Evolutionary conservation across 2,329 filamentous ascomycete species (phyloP), one percentile per base, ranked within the genome.

Genomic region (Penicillium sp.): DNA sequence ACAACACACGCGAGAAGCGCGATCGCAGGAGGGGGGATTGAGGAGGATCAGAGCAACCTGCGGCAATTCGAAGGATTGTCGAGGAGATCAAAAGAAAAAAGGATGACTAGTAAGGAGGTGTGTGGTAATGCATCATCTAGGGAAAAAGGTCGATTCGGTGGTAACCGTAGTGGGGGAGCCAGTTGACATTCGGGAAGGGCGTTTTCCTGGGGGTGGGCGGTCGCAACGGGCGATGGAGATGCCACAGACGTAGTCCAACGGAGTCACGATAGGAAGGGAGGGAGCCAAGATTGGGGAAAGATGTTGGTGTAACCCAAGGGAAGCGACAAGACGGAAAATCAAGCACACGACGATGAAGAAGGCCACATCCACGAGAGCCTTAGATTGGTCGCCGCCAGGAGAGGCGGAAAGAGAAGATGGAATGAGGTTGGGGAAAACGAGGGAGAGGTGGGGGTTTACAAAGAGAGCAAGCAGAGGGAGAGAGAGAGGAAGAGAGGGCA

Each of bases 1-100:
- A 66, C 59, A 66, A 65, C 65, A 65, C 67, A 71, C 70, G 66
- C 66, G 68, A 66, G 68, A 67, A 69, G 67, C 69, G 70, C 70
- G 68, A 69, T 64, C 65, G 65, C 59, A 66, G 54, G 38, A 40
- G 37, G 22, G 35, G 22, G 3, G 51, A 33, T 19, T 33, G 43
- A 11, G 45, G 45, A 58, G 59, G 45, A 52, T 45, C 53, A 30
- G 35, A 16, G 52, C 64, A 53, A 38, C 43, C 54, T 63, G 59
- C 54, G 60, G 61, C 63, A 67, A 67, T 65, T 65, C 64, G 60
- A 64, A 46, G 59, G 52, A 60, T 48, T 60, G 58, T 43, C 49
- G 54, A 55, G 55, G 49, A 53, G 33, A 48, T 46, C 6, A 56
- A 48, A 45, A 48, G 57, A 64, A 45, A 45, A 58, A 64, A 57